phyloP scores from a whole-genome alignment of 225 moss, liverwort and hornwort genomes.

The Physcomitrium patens region DNA sequence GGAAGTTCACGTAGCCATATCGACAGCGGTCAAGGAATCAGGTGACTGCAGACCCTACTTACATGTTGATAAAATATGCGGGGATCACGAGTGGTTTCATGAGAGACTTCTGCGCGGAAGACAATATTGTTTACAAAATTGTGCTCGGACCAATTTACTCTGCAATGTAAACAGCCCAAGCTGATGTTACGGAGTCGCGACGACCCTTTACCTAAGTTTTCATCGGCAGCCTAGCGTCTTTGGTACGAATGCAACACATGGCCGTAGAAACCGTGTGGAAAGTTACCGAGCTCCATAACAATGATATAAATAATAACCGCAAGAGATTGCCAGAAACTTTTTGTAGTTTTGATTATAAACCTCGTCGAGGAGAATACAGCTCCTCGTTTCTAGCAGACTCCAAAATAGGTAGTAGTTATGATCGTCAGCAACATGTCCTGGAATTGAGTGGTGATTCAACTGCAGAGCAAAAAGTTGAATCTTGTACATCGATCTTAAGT shows the following conservation, averaged over 20 bases:
- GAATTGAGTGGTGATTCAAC: neutral
- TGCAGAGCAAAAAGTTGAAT: neutral
- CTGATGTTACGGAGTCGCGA: slow-evolving; percentile 79
- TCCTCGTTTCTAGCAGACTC: neutral
- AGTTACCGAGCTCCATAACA: neutral
- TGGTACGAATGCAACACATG: slow-evolving; percentile 47
- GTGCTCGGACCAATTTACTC: slow-evolving; percentile 69
- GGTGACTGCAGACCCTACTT: slow-evolving; percentile 76
- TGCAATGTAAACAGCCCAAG: slow-evolving; percentile 69
- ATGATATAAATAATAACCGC: neutral
- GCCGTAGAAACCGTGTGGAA: neutral
- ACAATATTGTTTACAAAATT: slow-evolving; percentile 74
- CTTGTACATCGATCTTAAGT: neutral
- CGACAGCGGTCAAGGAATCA: slow-evolving; percentile 56
- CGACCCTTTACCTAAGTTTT: slow-evolving; percentile 78
- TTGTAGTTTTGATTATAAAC: neutral
- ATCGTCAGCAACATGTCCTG: neutral
- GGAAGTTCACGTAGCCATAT: slow-evolving; percentile 65
- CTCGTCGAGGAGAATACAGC: neutral
- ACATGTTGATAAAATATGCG: slow-evolving; percentile 79
- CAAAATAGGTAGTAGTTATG: neutral
- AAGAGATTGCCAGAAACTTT: neutral
- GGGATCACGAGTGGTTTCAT: slow-evolving; percentile 86
- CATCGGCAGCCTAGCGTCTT: slow-evolving; percentile 79
- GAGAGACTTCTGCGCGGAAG: slow-evolving; percentile 69